These are phyloP conservation scores for Dactylellina leptospora DNA, from an alignment of 2,329 filamentous ascomycete genomes.

Conservation along the genomic window DNA sequence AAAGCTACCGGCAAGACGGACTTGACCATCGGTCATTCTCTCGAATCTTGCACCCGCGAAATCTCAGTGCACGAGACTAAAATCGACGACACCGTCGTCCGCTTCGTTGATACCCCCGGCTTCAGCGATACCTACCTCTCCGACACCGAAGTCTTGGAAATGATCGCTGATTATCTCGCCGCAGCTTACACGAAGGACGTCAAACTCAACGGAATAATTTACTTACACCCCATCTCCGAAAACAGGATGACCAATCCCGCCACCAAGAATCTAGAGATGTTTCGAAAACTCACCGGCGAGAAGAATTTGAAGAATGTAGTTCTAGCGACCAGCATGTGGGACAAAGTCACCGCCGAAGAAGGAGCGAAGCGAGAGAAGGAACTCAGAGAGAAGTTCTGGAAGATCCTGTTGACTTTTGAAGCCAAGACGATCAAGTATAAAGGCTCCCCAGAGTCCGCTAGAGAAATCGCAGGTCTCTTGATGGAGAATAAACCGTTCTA, in stretches of 20 bases:
- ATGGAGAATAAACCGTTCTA: slow-evolving; percentile 88
- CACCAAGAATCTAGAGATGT: slow-evolving; percentile 62
- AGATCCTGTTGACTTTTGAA: slow-evolving; percentile 49
- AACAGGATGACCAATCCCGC: slow-evolving; percentile 60
- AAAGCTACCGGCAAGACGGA: slow-evolving; percentile 59
- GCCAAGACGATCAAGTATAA: slow-evolving; percentile 53
- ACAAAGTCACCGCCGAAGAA: slow-evolving; percentile 56
- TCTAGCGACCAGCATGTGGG: slow-evolving; percentile 63
- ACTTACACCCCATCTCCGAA: slow-evolving; percentile 63
- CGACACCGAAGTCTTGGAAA: slow-evolving; percentile 63
- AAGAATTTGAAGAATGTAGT: slow-evolving; percentile 61
- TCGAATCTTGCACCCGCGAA: slow-evolving; percentile 58
- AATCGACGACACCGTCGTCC: slow-evolving; percentile 54
- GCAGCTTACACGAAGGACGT: slow-evolving; percentile 58
- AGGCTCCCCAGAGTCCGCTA: slow-evolving; percentile 52
- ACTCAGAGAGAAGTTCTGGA: slow-evolving; percentile 56
- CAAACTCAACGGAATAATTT: slow-evolving; percentile 63
- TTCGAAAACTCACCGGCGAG: slow-evolving; percentile 62
- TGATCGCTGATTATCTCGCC: slow-evolving; percentile 61
- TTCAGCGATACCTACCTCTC: slow-evolving; percentile 63
- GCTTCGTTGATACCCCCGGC: slow-evolving; percentile 64
- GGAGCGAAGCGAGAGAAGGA: slow-evolving; percentile 48
- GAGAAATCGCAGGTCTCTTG: slow-evolving; percentile 29
- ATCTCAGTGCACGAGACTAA: slow-evolving; percentile 34
- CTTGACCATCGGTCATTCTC: slow-evolving; percentile 59